Conservation (phyloP, 2,329 filamentous ascomycete species). For the Stagonosporopsis tanaceti region DNA sequence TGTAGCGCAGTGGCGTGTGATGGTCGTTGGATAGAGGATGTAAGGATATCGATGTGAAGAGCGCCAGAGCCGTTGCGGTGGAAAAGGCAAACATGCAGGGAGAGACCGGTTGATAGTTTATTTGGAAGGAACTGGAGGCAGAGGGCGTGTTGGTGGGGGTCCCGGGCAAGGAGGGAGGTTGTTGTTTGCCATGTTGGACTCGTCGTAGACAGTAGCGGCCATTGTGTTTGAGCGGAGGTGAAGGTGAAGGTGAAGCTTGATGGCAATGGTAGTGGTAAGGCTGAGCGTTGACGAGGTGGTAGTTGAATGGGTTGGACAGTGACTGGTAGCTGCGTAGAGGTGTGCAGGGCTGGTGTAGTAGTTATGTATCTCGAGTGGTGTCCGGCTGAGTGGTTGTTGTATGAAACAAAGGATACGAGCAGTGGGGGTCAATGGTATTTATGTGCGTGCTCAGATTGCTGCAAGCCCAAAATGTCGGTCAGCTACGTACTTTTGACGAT, state of each 20-base stretch:
- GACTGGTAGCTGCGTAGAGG: conserved; percentile 18
- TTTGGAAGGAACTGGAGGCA: conserved; percentile 56
- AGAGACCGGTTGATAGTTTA: conserved; percentile 31
- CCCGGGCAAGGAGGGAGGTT: conserved; percentile 58
- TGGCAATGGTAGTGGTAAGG: conserved; percentile 5
- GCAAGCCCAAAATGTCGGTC: conserved; percentile 49
- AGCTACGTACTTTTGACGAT: conserved; percentile 51
- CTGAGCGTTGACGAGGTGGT: conserved; percentile 16
- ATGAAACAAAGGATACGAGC: conserved; percentile 44
- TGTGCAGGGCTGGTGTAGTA: conserved; percentile 21
- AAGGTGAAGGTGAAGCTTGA: conserved; percentile 19
- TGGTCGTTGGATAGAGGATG: conserved; percentile 13
- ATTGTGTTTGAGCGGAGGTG: conserved; percentile 40
- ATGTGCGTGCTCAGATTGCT: conserved; percentile 50
- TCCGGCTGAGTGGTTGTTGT: conserved; percentile 30
- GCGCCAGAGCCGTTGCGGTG: conserved; percentile 37
- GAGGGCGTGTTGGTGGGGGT: conserved; percentile 57
- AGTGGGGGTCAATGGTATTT: conserved; percentile 49
- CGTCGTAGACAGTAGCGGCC: conserved; percentile 49
- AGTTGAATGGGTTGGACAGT: conserved; percentile 20
- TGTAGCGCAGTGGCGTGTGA: conserved; percentile 28
- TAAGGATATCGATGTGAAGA: conserved; percentile 33
- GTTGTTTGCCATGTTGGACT: conserved; percentile 48
- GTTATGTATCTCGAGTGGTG: conserved; percentile 33
- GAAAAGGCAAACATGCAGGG: conserved; percentile 22